These are phyloP conservation scores for Candida glucosophila DNA, from an alignment of 1,139 yeast species.

Conservation along the genomic window DNA sequence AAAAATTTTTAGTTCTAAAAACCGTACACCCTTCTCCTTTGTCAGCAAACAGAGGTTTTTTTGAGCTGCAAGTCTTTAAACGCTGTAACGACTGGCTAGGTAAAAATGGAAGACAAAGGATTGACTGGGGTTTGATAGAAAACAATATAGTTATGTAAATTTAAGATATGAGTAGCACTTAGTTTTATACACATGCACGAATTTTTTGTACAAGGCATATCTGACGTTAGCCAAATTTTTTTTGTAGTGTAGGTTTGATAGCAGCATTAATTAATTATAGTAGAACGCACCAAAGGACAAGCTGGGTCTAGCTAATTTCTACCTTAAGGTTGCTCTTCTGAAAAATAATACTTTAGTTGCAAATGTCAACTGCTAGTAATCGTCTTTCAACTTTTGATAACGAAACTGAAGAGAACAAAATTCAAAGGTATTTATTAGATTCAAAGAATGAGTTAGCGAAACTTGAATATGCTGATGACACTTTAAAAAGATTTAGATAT, in stretches of 20 bases:
- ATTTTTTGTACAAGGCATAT: too few relatives aligned
- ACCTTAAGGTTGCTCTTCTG: too few relatives aligned
- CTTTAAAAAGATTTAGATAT: constrained; percentile 74
- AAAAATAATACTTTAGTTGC: too few relatives aligned
- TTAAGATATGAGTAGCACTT: too few relatives aligned
- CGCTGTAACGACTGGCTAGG: constrained; percentile 70
- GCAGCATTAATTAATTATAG: too few relatives aligned
- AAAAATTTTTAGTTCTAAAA: constrained; percentile 43
- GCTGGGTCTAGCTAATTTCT: too few relatives aligned
- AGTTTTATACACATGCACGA: too few relatives aligned
- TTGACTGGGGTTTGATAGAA: constrained; percentile 54
- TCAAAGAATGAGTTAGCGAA: constrained; percentile 48
- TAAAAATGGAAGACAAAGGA: constrained; percentile 33
- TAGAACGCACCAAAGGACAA: too few relatives aligned
- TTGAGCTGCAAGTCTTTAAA: constrained; percentile 61
- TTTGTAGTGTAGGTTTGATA: too few relatives aligned
- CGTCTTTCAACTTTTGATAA: constrained; percentile 1
- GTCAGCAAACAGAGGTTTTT: constrained; percentile 81
- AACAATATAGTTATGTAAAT: constrained; percentile 14
- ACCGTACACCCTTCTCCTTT: constrained; percentile 94
- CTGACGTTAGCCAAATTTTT: too few relatives aligned
- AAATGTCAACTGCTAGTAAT: too few relatives aligned
- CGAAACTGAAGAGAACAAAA: constrained; percentile 31
- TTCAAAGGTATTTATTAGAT: constrained; percentile 38
- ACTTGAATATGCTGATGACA: constrained; percentile 54